phyloP scores from a whole-genome alignment of 768 basidiomycete species.

The Boletus vermiculosoides region DNA sequence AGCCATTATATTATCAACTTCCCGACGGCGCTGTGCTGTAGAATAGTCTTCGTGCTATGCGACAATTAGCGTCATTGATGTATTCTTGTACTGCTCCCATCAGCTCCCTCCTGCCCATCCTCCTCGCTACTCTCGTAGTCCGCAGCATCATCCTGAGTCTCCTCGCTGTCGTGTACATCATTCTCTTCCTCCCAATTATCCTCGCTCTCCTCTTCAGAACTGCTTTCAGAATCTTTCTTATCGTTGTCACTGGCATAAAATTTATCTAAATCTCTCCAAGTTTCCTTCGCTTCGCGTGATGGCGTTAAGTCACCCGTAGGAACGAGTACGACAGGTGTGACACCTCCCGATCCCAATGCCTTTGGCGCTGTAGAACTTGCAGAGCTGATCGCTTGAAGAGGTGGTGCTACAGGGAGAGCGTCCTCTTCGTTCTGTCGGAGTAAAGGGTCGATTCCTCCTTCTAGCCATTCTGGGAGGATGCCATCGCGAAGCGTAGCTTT shows the following conservation, averaged over 20 bases:
- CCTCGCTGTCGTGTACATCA: slow-evolving; percentile 28
- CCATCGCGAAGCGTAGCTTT: slow-evolving; percentile 43
- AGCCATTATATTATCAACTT: slow-evolving; percentile 56
- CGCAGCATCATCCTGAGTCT: slow-evolving; percentile 28
- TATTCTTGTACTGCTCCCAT: slow-evolving; percentile 12
- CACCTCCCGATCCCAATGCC: slow-evolving; percentile 30
- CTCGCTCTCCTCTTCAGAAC: slow-evolving; percentile 35
- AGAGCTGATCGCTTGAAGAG: slow-evolving; percentile 43
- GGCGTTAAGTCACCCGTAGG: slow-evolving; percentile 50
- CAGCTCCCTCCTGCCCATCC: slow-evolving; percentile 19
- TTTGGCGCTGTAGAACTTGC: slow-evolving; percentile 26
- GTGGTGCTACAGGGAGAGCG: slow-evolving; percentile 27
- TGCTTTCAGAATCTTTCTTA: slow-evolving; percentile 34
- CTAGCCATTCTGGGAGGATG: slow-evolving; percentile 81
- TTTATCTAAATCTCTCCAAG: slow-evolving; percentile 62
- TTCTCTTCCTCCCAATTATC: slow-evolving; percentile 27
- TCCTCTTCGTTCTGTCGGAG: slow-evolving; percentile 72
- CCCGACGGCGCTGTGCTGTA: slow-evolving; percentile 45
- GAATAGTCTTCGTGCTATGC: background rate
- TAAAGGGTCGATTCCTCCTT: slow-evolving; percentile 75
- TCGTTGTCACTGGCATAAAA: slow-evolving; percentile 59
- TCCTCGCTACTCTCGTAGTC: slow-evolving; percentile 20
- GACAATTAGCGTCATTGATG: slow-evolving; percentile 11
- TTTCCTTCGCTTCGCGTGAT: slow-evolving; percentile 44
- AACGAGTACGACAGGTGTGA: slow-evolving; percentile 55